A percentile compares a stretch with the other conserved stretches of the same genome.
These are phyloP conservation scores for Onygenales sp. DNA, from an alignment of 2,329 filamentous ascomycete species.

Conservation along the genomic window DNA sequence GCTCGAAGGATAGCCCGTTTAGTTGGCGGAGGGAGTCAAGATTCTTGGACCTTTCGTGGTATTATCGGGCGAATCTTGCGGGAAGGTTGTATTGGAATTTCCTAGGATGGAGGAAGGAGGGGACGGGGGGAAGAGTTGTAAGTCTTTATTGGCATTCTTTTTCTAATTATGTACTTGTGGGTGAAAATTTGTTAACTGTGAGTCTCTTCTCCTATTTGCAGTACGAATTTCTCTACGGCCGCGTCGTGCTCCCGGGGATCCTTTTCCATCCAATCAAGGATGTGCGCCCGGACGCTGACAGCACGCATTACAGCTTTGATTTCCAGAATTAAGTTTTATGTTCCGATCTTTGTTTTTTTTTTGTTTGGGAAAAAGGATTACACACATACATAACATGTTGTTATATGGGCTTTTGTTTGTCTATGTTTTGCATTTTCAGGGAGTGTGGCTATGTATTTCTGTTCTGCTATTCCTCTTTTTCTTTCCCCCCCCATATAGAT, in stretches of 20 bases:
- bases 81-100: slow-evolving; percentile 23
- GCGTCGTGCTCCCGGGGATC: slow-evolving; percentile 20
- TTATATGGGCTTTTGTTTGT: too few species aligned
- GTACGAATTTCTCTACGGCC: slow-evolving; percentile 14
- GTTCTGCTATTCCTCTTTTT: too few species aligned
- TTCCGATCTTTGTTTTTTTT: not conserved
- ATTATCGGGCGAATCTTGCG: slow-evolving; percentile 23
- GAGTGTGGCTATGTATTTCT: too few species aligned
- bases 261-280: slow-evolving; percentile 24
- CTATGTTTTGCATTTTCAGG: too few species aligned
- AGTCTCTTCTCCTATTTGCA: not conserved
- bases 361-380: too few species aligned
- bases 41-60: slow-evolving; percentile 26
- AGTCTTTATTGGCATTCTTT: slow-evolving; percentile 1
- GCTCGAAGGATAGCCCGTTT: slow-evolving; percentile 23
- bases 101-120: slow-evolving; percentile 22
- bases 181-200: not conserved
- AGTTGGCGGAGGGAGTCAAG: slow-evolving; percentile 24
- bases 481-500: too few species aligned
- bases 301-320: slow-evolving; percentile 10
- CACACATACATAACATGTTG: too few species aligned
- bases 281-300: slow-evolving; percentile 12
- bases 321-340: not conserved
- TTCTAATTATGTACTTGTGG: not conserved
- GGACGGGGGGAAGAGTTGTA: slow-evolving; percentile 10